phyloP scores from a whole-genome alignment of 2,329 filamentous ascomycete genomes.

The Cytospora piceicola region DNA sequence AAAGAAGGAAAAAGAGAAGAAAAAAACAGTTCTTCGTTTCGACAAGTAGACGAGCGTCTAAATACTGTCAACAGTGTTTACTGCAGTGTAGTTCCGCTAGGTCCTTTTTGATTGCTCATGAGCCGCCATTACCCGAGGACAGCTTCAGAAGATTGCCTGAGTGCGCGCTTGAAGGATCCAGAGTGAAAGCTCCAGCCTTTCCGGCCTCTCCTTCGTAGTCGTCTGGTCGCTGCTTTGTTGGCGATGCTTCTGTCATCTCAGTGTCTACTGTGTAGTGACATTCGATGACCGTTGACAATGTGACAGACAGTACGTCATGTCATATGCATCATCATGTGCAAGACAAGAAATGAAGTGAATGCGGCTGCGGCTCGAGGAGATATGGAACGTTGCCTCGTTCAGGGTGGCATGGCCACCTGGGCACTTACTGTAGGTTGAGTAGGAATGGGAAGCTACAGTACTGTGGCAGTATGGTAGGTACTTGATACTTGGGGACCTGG shows the following conservation, averaged over 20 bases:
- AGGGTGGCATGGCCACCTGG: neutral
- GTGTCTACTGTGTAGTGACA: neutral
- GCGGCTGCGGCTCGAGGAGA: conserved; percentile 8
- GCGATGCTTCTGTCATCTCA: no score
- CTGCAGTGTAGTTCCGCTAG: no score
- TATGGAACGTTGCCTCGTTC: conserved; percentile 24
- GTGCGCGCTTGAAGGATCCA: neutral
- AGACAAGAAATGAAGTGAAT: conserved; percentile 2
- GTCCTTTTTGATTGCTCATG: neutral
- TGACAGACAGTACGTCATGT: conserved; percentile 1
- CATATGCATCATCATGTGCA: conserved; percentile 12
- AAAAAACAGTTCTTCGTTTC: no score
- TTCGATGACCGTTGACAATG: neutral
- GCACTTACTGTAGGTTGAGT: no score
- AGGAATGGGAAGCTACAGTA: no score
- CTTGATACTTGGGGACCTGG: neutral
- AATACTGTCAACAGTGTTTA: no score
- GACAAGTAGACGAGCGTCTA: no score
- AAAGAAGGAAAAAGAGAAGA: no score
- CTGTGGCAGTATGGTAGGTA: no score
- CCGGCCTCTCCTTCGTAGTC: no score
- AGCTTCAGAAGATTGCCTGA: no score
- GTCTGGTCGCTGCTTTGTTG: neutral
- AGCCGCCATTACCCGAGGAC: neutral
- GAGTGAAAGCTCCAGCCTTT: neutral